Evolutionary conservation across 1,284 basidiomycete species (phyloP).

Genomic region (Exobasidium rhododendri): DNA sequence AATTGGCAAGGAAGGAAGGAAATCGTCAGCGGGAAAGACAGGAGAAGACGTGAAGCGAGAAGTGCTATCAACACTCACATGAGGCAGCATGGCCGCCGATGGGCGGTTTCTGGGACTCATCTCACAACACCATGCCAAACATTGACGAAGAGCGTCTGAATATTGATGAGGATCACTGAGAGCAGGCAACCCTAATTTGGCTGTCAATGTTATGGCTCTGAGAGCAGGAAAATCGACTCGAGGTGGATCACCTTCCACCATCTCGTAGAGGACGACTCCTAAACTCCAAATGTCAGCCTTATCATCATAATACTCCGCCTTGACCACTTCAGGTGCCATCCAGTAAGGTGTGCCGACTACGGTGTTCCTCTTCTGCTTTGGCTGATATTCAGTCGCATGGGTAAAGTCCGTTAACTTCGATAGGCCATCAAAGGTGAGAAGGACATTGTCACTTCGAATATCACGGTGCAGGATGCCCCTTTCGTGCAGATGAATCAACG

Average conservation of each 20-base stretch:
- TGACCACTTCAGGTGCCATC: slow-evolving; percentile 50
- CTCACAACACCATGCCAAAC: slow-evolving; percentile 41
- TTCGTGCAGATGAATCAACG: slow-evolving; percentile 34
- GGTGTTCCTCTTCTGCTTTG: slow-evolving; percentile 17
- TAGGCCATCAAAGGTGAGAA: slow-evolving; percentile 30
- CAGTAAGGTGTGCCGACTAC: slow-evolving; percentile 46
- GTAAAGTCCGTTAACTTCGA: slow-evolving; percentile 45
- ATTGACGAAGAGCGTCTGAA: slow-evolving; percentile 39
- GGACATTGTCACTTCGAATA: slow-evolving; percentile 39
- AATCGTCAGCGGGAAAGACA: background rate
- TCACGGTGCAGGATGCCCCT: slow-evolving; percentile 37
- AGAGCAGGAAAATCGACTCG: slow-evolving; percentile 41
- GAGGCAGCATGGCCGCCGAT: slow-evolving; percentile 34
- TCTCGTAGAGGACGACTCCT: slow-evolving; percentile 43
- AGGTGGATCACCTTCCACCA: slow-evolving; percentile 45
- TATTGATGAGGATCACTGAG: slow-evolving; percentile 20
- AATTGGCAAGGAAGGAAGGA: background rate
- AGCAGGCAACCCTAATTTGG: slow-evolving; percentile 35
- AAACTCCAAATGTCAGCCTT: slow-evolving; percentile 43
- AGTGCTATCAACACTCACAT: slow-evolving; percentile 22
- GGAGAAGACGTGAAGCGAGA: background rate
- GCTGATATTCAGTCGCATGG: slow-evolving; percentile 32
- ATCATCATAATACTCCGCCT: slow-evolving; percentile 32
- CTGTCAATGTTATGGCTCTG: slow-evolving; percentile 42
- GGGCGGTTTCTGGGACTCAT: slow-evolving; percentile 39